Evolutionary conservation across 2,329 filamentous ascomycete species (phyloP).

Genomic region (Diaporthe vexans): DNA sequence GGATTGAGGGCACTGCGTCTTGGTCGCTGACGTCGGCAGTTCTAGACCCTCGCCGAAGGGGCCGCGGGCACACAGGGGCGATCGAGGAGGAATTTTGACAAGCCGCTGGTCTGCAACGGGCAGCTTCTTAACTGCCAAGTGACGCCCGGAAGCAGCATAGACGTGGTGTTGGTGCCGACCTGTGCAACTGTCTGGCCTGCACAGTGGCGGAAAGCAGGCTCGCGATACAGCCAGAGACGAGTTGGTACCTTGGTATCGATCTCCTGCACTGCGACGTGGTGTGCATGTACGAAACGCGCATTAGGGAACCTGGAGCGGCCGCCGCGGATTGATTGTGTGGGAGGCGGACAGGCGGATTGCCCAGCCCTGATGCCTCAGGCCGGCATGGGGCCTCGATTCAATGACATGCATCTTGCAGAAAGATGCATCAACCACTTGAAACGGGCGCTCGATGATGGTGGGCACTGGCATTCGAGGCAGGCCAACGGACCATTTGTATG

Average conservation of each 20-base stretch:
- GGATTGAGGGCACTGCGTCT: slow-evolving; percentile 9
- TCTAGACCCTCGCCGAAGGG: slow-evolving; percentile 13
- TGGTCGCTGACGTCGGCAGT: slow-evolving; percentile 25
- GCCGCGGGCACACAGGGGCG: neutral
- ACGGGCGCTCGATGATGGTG: slow-evolving; percentile 2
- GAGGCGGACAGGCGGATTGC: neutral
- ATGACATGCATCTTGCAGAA: slow-evolving; percentile 28
- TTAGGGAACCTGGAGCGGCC: slow-evolving; percentile 27
- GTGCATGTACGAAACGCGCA: slow-evolving; percentile 28
- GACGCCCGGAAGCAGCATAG: neutral
- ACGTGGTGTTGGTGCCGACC: neutral
- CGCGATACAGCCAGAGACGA: slow-evolving; percentile 12
- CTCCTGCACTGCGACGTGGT: slow-evolving; percentile 16
- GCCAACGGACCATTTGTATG: neutral
- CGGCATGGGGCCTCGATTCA: slow-evolving; percentile 10
- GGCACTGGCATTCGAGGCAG: neutral
- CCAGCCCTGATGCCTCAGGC: slow-evolving; percentile 18
- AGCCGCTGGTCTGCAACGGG: neutral
- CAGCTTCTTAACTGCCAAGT: neutral
- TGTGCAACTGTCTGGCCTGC: slow-evolving; percentile 6
- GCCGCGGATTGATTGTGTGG: slow-evolving; percentile 21
- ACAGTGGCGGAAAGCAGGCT: slow-evolving; percentile 5
- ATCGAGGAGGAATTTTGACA: neutral
- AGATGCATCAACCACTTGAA: slow-evolving; percentile 21
- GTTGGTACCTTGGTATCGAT: slow-evolving; percentile 12